phyloP scores from a whole-genome alignment of 2,329 filamentous ascomycete genomes.

The Epichloe amarillans region DNA sequence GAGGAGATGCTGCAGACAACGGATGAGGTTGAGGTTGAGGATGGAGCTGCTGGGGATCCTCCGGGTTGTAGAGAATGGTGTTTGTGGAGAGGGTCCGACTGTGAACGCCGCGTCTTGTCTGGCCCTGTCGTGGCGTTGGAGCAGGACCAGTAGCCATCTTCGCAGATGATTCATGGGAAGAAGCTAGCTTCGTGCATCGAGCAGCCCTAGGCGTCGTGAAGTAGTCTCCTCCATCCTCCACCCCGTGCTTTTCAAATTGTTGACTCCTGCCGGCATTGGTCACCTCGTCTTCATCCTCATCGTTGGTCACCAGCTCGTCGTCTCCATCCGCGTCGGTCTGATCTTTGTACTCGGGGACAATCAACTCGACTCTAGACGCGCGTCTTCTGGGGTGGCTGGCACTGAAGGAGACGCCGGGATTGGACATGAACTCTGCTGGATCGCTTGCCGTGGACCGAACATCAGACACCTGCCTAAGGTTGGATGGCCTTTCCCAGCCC shows the following conservation, averaged over 20 bases:
- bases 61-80: conserved; percentile 74
- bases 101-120: conserved; percentile 37
- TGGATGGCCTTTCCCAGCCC: conserved; percentile 32
- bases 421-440: conserved; percentile 48
- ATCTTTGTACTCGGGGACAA: conserved; percentile 32
- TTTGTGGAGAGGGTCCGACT: conserved; percentile 64
- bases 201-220: conserved; percentile 38
- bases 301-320: conserved; percentile 75
- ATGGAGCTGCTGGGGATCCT: conserved; percentile 26
- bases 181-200: conserved; percentile 24
- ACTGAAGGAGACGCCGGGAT: conserved; percentile 24
- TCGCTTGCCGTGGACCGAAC: conserved; percentile 49
- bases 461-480: conserved; percentile 39
- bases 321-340: conserved; percentile 80
- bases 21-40: conserved; percentile 18
- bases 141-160: conserved; percentile 14
- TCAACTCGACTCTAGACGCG: conserved; percentile 24
- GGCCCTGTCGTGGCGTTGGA: conserved; percentile 19
- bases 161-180: conserved; percentile 20
- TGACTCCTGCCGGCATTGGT: conserved; percentile 27
- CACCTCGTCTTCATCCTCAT: conserved; percentile 50
- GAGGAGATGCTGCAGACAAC: conserved; percentile 31
- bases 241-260: conserved; percentile 13
- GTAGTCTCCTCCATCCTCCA: conserved; percentile 32
- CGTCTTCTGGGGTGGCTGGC: conserved; percentile 16